Evolutionary conservation across 352 stramenopile species (phyloP), one percentile per base, ranked within the genome.

Genomic region (Halophytophthora polymorphica): DNA sequence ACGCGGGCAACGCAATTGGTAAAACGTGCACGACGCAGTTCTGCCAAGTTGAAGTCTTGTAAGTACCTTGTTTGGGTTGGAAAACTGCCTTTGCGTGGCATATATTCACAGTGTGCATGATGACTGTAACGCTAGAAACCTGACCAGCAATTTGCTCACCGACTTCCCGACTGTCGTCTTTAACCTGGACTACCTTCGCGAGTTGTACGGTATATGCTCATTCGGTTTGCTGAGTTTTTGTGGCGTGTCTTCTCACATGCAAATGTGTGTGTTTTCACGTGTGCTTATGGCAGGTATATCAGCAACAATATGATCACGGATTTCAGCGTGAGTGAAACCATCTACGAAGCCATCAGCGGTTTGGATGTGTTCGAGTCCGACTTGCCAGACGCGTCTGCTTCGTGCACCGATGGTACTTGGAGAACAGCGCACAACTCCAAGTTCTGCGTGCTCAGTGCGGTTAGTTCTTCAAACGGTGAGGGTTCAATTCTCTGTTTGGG

Each of bases 41-140:
- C 3, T 77, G 64, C 25, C 56, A 48, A 35, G 35, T 74, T 19
- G 56, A 70, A 18, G 53, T 53, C 18, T 46, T 74, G 68, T 77
- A 61, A 60, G 64, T 43, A 17, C 6, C 28, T 8, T 34, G 34
- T 29, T 19, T 23, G 43, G 17, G 2, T 45, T 29, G 25, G 19
- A 51, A 36, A 17, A 0, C n/a, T 35, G 17, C 11, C 37, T 45
- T 35, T 19, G 10, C 29, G 14, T 22, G 3, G 8, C 10, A 46
- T 36, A 2, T 37, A 28, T 23, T 48, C 38, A 50, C 38, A 37
- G 21, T 38, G 8, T 36, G 15, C 11, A 12, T 34, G 12, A 12
- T 34, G 29, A 12, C 29, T 34, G 29, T 6, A 34, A 12, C 14
- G 10, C 1, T 36, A 73, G 64, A 14, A 73, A 73, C 44, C 25